Evolutionary conservation across 768 basidiomycete genomes (phyloP), one percentile per base, ranked within the genome.

Genomic region (Phylloporus sp.): DNA sequence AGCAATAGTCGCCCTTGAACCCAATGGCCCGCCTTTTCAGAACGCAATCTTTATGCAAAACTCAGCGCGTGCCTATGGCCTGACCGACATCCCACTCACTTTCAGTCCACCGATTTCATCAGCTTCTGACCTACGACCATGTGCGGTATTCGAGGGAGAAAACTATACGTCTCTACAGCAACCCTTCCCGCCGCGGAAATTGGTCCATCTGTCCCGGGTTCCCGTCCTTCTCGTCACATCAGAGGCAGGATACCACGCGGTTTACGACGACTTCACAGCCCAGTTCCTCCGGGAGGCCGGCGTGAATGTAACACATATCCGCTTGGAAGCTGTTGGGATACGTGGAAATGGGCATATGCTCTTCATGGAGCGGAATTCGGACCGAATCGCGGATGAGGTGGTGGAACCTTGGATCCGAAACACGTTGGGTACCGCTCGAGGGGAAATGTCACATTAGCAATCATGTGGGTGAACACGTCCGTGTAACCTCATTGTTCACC

Each of bases 341-440:
- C 68, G 61, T 42, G 77, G 77, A 34, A 79, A 79, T 52, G 77
- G 74, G 2, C 77, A 79, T 60, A 71, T 79, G 71, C 71, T 79
- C 63, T 77, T 78, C 50, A 74, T 79, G 72, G 77, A 79, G 45
- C 70, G 66, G 47, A 79, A 79, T 54, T 69, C 61, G 9, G 46
- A 71, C 29, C 64, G 69, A 38, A 75, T 79, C 29, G 74, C 61
- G 11, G 69, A 65, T 6, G 46, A 53, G 20, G 71, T 77, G 5
- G 61, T 76, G 20, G 57, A 69, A 35, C 60, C 58, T 41, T 77
- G 75, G 76, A 58, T 74, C 27, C 50, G 48, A 27, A 41, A 46
- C 8, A 52, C 39, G n/a, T 22, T 59, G n/a, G 41, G 33, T 18
- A 38, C 51, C 31, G n/a, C 35, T 27, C 45, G 20, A 40, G 32